Conservation (phyloP, 75 land plant species). For the Isoetes taiwanensis region DNA sequence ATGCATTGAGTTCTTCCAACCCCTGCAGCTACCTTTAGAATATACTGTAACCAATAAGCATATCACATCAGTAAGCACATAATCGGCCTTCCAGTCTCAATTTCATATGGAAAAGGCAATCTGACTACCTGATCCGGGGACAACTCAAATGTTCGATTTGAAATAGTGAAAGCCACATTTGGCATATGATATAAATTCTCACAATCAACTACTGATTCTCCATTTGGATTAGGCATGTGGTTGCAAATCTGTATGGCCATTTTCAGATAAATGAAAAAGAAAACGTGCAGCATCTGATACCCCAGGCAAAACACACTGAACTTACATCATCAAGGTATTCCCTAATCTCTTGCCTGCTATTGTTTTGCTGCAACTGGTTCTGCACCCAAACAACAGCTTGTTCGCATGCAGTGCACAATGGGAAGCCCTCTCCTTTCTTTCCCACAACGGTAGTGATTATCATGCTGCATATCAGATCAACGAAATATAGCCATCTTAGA, state of each 20-base stretch:
- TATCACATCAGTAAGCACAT: no score
- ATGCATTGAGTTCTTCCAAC: not conserved
- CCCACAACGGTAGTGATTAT: slow-evolving; percentile 17
- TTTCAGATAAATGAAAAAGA: not conserved
- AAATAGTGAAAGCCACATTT: slow-evolving; percentile 33
- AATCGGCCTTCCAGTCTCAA: no score
- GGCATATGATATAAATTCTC: slow-evolving; percentile 28
- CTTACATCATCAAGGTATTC: slow-evolving; percentile 50
- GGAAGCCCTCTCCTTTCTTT: slow-evolving; percentile 5
- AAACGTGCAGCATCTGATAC: not conserved
- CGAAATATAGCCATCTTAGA: not conserved
- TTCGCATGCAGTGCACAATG: slow-evolving; percentile 51
- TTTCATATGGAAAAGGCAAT: no score
- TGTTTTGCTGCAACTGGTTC: slow-evolving; percentile 41
- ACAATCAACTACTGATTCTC: slow-evolving; percentile 42
- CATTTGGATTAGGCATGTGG: slow-evolving; percentile 41
- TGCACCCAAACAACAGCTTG: slow-evolving; percentile 76
- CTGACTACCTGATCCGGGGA: slow-evolving; percentile 72
- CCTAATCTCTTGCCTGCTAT: slow-evolving; percentile 37
- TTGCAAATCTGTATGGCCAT: slow-evolving; percentile 30
- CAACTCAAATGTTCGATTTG: slow-evolving; percentile 23
- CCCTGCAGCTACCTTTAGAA: not conserved
- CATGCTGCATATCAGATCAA: slow-evolving; percentile 21
- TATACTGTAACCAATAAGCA: not conserved
- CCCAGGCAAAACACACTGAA: not conserved